Conservation (phyloP, 169 alveolate genomes). For the Perkinsus olseni region DNA sequence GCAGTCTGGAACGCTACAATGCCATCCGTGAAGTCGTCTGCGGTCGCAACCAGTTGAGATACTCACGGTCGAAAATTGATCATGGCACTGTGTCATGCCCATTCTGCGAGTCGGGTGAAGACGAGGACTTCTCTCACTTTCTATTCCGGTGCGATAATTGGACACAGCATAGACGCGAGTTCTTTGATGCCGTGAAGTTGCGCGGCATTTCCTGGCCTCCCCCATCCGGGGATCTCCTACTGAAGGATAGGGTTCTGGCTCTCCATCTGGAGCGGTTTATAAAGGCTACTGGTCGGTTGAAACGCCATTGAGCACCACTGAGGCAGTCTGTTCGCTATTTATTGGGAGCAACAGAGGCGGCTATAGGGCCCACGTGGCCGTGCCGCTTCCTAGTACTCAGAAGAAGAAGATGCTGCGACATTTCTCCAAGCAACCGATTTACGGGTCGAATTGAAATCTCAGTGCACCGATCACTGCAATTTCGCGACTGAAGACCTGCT, state of each 20-base stretch:
- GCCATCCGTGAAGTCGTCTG: neutral
- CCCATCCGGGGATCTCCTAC: neutral
- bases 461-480: no score
- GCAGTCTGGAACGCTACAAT: no score
- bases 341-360: no score
- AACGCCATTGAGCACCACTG: no score
- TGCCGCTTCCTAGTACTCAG: no score
- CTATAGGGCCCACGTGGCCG: no score
- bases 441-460: no score
- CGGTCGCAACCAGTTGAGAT: neutral
- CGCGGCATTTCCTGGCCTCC: neutral
- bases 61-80: neutral
- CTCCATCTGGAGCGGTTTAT: neutral
- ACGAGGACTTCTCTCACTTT: neutral
- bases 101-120: neutral
- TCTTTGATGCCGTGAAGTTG: neutral
- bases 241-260: neutral
- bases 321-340: no score
- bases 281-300: neutral
- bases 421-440: no score
- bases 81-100: neutral
- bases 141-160: neutral
- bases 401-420: no score
- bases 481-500: no score
- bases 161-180: neutral